Conservation (phyloP, 2,329 filamentous ascomycete species). For the Magnaporthiopsis rhizophila region DNA sequence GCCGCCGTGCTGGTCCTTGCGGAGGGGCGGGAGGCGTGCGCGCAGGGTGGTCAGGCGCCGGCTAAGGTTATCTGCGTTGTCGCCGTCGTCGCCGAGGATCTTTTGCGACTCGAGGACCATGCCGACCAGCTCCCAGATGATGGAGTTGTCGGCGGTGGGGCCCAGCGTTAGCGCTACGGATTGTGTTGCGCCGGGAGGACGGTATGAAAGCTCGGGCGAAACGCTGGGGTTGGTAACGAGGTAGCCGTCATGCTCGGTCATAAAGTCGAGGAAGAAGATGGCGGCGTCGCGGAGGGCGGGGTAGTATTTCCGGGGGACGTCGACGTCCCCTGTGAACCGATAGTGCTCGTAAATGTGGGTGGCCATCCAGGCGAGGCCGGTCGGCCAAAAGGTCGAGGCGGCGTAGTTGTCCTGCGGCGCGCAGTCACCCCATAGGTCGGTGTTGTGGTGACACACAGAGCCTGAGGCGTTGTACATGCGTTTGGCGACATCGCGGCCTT, state of each 20-base stretch:
- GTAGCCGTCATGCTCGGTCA: conserved; percentile 20
- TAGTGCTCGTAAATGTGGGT: conserved; percentile 31
- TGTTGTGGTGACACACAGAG: conserved; percentile 15
- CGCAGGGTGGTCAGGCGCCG: not conserved
- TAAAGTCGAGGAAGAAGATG: conserved; percentile 23
- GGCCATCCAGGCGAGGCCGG: conserved; percentile 32
- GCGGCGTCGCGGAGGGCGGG: conserved; percentile 21
- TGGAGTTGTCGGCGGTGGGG: conserved; percentile 9
- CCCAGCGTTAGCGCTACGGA: not conserved
- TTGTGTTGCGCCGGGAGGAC: conserved; percentile 11
- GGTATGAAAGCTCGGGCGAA: conserved; percentile 19
- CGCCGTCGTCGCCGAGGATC: conserved; percentile 4
- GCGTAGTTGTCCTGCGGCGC: conserved; percentile 15
- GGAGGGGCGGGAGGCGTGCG: conserved; percentile 6
- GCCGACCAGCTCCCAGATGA: conserved; percentile 8
- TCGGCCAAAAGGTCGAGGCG: conserved; percentile 27
- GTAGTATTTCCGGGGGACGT: conserved; percentile 19
- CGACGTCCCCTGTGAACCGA: conserved; percentile 23
- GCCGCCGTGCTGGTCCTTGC: conserved; percentile 4
- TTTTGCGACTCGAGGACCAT: not conserved
- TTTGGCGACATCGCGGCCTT: conserved; percentile 12
- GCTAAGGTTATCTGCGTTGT: not conserved
- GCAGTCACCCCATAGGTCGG: conserved; percentile 15
- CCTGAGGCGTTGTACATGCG: conserved; percentile 14
- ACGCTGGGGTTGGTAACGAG: conserved; percentile 19